Conservation (phyloP, 257 asterid genomes). For the Coffea canephora region DNA sequence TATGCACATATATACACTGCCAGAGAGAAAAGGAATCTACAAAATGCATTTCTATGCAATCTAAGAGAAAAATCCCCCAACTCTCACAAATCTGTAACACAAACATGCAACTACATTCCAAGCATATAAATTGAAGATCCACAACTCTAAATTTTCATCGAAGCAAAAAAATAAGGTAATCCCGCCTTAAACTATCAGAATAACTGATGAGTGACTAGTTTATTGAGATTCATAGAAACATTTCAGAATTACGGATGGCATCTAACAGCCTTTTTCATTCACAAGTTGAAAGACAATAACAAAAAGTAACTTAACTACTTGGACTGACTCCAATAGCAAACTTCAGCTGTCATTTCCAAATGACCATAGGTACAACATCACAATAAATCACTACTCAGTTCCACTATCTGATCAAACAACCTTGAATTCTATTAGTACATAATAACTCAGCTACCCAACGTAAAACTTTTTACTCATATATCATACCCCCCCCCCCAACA, state of each 20-base stretch:
- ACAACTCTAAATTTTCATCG: too few relatives aligned
- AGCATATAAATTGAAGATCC: too few relatives aligned
- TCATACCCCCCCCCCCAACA: neutral
- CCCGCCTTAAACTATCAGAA: too few relatives aligned
- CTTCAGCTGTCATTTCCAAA: neutral
- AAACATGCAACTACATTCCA: too few relatives aligned
- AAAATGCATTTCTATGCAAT: neutral
- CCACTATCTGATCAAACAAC: neutral
- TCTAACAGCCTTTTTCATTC: neutral
- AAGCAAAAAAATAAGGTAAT: too few relatives aligned
- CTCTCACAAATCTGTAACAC: too few relatives aligned
- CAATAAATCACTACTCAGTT: neutral
- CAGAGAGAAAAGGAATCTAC: neutral
- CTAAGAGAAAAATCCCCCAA: neutral
- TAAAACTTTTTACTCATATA: too few relatives aligned
- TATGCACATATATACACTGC: neutral
- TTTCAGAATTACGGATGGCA: neutral
- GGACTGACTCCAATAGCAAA: neutral
- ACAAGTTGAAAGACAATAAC: neutral
- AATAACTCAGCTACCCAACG: neutral
- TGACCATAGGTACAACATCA: neutral
- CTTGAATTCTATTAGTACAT: neutral
- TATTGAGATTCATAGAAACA: too few relatives aligned
- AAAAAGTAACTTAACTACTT: neutral
- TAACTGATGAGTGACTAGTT: too few relatives aligned